phyloP scores from a whole-genome alignment of 768 basidiomycete species.

The Tricholoma sp. region DNA sequence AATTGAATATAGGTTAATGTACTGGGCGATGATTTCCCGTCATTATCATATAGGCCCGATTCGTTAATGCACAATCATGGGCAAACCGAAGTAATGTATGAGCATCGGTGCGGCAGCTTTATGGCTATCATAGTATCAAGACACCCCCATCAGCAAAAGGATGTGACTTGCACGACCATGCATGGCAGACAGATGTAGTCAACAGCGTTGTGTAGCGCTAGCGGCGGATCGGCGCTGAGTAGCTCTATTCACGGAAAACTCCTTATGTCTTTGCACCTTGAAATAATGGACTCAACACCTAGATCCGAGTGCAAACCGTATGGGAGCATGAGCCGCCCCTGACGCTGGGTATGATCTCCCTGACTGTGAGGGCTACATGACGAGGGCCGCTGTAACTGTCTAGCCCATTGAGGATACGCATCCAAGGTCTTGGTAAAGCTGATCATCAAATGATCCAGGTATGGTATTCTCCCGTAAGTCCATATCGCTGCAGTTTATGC shows the following conservation, averaged over 20 bases:
- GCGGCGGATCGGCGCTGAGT: too few species aligned
- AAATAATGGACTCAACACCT: too few species aligned
- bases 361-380: background rate
- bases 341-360: too few species aligned
- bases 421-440: conserved; percentile 22
- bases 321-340: too few species aligned
- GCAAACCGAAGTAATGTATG: conserved; percentile 8
- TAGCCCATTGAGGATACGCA: conserved; percentile 26
- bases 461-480: conserved; percentile 17
- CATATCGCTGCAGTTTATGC: conserved; percentile 21
- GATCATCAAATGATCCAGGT: conserved; percentile 3
- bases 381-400: conserved; percentile 24
- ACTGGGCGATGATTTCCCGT: too few species aligned
- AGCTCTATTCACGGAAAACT: too few species aligned
- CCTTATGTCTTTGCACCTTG: too few species aligned
- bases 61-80: too few species aligned
- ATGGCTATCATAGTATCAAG: conserved; percentile 24
- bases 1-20: too few species aligned
- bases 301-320: too few species aligned
- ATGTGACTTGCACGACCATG: too few species aligned
- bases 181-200: conserved; percentile 21
- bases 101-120: conserved; percentile 24
- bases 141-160: conserved; percentile 23
- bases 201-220: conserved; percentile 1
- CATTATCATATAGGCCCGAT: too few species aligned